Conservation (phyloP, 345 rosid genomes). For the Capsella bursapastoris region DNA sequence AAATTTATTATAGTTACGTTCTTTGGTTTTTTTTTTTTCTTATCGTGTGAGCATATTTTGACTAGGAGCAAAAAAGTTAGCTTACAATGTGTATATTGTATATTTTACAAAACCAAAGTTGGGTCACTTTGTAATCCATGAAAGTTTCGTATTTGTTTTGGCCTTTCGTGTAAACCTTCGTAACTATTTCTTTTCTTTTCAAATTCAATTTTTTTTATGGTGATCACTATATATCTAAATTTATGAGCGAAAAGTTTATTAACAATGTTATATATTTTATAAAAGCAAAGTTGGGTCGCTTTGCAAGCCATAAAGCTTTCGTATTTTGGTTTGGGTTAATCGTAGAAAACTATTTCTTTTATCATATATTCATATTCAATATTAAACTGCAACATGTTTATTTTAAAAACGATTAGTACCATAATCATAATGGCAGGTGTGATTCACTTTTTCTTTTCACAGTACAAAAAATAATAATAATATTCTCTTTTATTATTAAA, state of each 20-base stretch:
- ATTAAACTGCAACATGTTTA: constrained; percentile 19
- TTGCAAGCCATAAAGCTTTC: constrained; percentile 19
- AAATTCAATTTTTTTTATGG: not conserved
- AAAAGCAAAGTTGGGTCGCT: constrained; percentile 17
- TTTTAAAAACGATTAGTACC: not conserved
- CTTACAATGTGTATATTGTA: not conserved
- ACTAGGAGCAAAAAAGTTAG: not conserved
- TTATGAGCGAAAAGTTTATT: not conserved
- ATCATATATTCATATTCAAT: not conserved
- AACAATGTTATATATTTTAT: not conserved
- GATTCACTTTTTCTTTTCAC: constrained; percentile 2
- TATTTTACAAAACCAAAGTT: not conserved
- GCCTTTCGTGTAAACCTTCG: not conserved
- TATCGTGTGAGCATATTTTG: too few species aligned
- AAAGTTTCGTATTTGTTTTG: too few species aligned
- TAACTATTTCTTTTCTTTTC: too few species aligned
- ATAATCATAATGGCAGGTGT: constrained; percentile 19
- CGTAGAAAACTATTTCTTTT: not conserved
- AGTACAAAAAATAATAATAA: constrained; percentile 16
- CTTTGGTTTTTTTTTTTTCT: too few species aligned
- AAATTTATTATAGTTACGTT: too few species aligned
- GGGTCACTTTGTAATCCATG: not conserved
- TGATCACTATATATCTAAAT: not conserved
- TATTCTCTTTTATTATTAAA: not conserved
- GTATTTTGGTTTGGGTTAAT: not conserved